Percentiles rank a stretch among this genome's conserved stretches.
phyloP scores from a whole-genome alignment of 163 green algal species.

The Scenedesmus sp. region DNA sequence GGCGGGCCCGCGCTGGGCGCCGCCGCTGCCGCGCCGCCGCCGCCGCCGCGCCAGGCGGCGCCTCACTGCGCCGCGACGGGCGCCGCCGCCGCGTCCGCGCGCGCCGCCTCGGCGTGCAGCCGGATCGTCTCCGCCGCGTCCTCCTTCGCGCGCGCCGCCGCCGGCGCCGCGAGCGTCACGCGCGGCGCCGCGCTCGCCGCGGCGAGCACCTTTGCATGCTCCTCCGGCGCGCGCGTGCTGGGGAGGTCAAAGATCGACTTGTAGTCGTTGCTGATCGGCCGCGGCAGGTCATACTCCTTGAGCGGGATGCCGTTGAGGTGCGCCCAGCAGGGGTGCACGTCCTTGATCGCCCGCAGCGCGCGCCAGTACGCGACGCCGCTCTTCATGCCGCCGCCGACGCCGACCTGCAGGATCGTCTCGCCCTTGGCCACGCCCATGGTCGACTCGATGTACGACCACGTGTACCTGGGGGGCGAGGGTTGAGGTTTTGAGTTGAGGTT shows the following conservation, averaged over 20 bases:
- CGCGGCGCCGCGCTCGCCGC: neutral
- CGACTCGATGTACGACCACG: constrained; percentile 63
- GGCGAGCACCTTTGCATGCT: neutral
- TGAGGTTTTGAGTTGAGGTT: neutral
- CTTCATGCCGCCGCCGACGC: constrained; percentile 70
- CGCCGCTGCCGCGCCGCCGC: too few relatives aligned
- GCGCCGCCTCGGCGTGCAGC: constrained; percentile 30
- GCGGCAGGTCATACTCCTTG: constrained; percentile 57
- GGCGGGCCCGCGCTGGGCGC: too few relatives aligned
- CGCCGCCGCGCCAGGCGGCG: too few relatives aligned
- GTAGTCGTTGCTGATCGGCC: constrained; percentile 50
- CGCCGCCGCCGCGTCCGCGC: constrained; percentile 35
- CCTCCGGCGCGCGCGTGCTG: constrained; percentile 1
- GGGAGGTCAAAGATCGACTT: constrained; percentile 43
- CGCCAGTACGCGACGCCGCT: constrained; percentile 50
- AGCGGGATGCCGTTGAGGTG: constrained; percentile 47
- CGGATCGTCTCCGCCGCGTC: constrained; percentile 32
- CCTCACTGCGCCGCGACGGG: too few relatives aligned
- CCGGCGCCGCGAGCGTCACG: constrained; percentile 9
- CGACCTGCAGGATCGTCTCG: constrained; percentile 66
- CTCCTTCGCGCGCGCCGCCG: too few relatives aligned
- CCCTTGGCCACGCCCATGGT: constrained; percentile 54
- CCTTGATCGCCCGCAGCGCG: constrained; percentile 49
- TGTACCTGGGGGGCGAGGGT: constrained; percentile 67
- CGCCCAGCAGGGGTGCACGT: constrained; percentile 50